Percentiles rank a stretch among this genome's conserved stretches.
Evolutionary conservation across 352 stramenopile genomes (phyloP).

Genomic region (Phytophthora pinifolia): DNA sequence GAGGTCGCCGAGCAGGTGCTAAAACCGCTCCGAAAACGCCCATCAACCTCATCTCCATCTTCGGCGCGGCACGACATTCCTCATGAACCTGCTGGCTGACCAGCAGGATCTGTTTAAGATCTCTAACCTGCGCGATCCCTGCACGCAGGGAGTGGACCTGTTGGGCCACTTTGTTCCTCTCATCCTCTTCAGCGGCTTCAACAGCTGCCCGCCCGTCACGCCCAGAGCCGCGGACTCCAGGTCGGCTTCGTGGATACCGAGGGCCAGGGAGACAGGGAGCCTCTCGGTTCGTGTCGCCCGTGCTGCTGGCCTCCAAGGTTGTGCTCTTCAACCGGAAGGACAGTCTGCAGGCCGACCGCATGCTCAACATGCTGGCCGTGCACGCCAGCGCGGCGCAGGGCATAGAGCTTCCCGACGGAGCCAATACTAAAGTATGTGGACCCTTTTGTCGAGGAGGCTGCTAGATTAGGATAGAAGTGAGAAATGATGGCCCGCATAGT

Average conservation of each 20-base stretch:
- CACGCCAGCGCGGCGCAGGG: conserved; percentile 75
- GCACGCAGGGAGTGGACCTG: conserved; percentile 84
- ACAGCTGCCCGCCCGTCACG: conserved; percentile 49
- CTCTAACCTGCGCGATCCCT: conserved; percentile 84
- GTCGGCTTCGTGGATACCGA: conserved; percentile 88
- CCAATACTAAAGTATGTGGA: conserved; percentile 83
- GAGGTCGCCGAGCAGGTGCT: conserved; percentile 65
- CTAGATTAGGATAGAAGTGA: too few species aligned
- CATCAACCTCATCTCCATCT: conserved; percentile 88
- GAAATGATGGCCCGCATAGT: too few species aligned
- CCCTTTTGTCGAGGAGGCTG: too few species aligned
- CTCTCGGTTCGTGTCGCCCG: conserved; percentile 78
- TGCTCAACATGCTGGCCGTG: conserved; percentile 83
- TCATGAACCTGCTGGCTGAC: conserved; percentile 87
- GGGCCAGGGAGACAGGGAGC: conserved; percentile 85
- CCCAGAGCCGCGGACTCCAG: conserved; percentile 44
- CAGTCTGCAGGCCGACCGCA: conserved; percentile 81
- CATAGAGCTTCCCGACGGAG: conserved; percentile 75
- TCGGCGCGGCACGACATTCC: conserved; percentile 83
- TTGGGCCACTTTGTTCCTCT: conserved; percentile 78
- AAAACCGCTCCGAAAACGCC: conserved; percentile 56
- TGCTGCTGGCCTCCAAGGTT: conserved; percentile 82
- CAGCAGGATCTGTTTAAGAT: conserved; percentile 89
- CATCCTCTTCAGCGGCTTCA: conserved; percentile 65
- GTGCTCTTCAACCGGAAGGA: conserved; percentile 92